phyloP scores from a whole-genome alignment of 768 basidiomycete species.

The Suillus clintonianus region DNA sequence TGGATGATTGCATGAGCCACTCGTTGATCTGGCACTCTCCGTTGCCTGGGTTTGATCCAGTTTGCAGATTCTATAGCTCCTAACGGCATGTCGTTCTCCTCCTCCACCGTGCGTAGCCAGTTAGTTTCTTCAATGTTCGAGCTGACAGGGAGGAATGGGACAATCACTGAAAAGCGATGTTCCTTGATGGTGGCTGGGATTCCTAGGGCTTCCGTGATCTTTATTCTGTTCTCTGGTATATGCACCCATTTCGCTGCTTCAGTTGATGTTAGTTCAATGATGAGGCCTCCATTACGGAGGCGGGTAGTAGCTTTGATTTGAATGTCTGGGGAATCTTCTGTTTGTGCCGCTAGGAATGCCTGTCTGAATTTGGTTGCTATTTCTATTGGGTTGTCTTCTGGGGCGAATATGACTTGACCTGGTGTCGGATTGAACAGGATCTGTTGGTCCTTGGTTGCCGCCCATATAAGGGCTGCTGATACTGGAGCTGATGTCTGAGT shows the following conservation, averaged over 20 bases:
- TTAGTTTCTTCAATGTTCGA: background rate
- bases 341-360: fast-evolving
- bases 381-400: background rate
- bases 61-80: background rate
- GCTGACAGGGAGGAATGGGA: background rate
- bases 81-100: background rate
- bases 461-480: background rate
- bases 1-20: background rate
- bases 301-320: background rate
- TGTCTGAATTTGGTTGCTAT: background rate
- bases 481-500: too few relatives aligned
- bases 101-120: background rate
- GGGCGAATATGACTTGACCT: background rate
- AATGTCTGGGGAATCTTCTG: background rate
- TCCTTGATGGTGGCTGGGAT: background rate
- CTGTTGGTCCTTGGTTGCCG: background rate
- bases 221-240: background rate
- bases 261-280: background rate
- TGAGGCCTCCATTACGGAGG: background rate
- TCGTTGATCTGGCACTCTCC: background rate
- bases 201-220: background rate
- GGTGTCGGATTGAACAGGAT: background rate
- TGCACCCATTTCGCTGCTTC: background rate
- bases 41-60: background rate
- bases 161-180: background rate